Evolutionary conservation across 2,329 filamentous ascomycete genomes (phyloP), one percentile per base, ranked within the genome.

Genomic region (Alternaria consortialis): DNA sequence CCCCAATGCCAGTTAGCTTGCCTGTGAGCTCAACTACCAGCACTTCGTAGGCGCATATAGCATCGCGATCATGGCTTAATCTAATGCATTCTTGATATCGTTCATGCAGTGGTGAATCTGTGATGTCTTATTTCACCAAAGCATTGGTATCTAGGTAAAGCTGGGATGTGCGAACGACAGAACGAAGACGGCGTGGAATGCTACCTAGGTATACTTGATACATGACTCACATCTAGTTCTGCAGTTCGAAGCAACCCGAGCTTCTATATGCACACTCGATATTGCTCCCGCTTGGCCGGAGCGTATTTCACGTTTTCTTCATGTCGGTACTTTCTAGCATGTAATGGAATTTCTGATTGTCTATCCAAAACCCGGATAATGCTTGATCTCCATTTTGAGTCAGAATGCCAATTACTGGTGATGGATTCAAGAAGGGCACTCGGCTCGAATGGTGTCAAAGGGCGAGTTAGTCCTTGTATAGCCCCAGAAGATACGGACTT

Each of bases 1-100:
- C 65, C 46, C 72, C 69, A 53, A 80, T 67, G 65, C 77, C 66
- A 17, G 77, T 70, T 36, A 68, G 64, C 13, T 58, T 77, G 43
- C 72, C 74, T 40, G 58, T 72, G 27, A 74, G 73, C 65, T 70
- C 70, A 8, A 59, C 73, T 11, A 67, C 66, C 17, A 62, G 63
- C 37, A 61, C 71, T 37, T 54, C 61, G 17, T 70, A 69, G 42
- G 29, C 31, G 29, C 8, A 50, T 37, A 27, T 52, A 39, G 32
- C 17, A 9, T 31, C 15, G 48, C 32, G 36, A 36, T 48, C 43
- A 46, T 65, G 58, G 54, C 51, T 52, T 51, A 62, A 66, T 63
- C 15, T 59, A 63, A 63, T 63, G 53, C 54, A 36, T 48, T 46
- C 25, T 32, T 42, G 32, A 53, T 27, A 15, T 44, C 20, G 31